Evolutionary conservation across 2,329 filamentous ascomycete species (phyloP).

Genomic region (Pseudocercospora vitis): DNA sequence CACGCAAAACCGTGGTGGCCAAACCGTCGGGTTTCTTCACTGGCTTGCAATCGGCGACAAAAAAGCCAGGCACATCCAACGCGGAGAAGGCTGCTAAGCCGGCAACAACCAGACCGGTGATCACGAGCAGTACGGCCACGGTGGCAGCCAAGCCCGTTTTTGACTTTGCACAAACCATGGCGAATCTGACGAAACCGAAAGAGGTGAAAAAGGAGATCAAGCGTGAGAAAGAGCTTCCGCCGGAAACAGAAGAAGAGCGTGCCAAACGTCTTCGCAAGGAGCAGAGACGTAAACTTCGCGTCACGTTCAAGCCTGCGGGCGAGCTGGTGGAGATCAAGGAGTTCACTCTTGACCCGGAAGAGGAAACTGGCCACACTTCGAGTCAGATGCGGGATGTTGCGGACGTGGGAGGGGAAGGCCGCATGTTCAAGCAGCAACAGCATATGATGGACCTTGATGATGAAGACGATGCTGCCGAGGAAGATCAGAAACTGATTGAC

Average conservation of each 20-base stretch:
- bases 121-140: constrained; percentile 32
- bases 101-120: constrained; percentile 26
- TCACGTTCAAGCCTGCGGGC: constrained; percentile 68
- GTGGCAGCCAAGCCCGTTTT: constrained; percentile 37
- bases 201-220: constrained; percentile 51
- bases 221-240: constrained; percentile 53
- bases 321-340: constrained; percentile 66
- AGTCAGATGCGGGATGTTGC: constrained; percentile 71
- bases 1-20: constrained; percentile 39
- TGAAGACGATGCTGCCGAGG: constrained; percentile 58
- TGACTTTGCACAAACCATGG: constrained; percentile 42
- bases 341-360: constrained; percentile 70
- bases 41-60: constrained; percentile 47
- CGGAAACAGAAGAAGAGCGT: constrained; percentile 68
- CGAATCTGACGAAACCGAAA: constrained; percentile 55
- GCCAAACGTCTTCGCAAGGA: constrained; percentile 70
- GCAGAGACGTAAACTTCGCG: constrained; percentile 66
- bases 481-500: constrained; percentile 50
- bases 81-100: constrained; percentile 31
- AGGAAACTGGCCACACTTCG: constrained; percentile 66
- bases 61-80: constrained; percentile 42
- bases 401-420: constrained; percentile 66
- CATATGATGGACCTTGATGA: constrained; percentile 66
- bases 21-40: constrained; percentile 50
- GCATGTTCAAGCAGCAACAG: constrained; percentile 57